Evolutionary conservation across 2,329 filamentous ascomycete genomes (phyloP).

Genomic region (Lecanicillium sp.): DNA sequence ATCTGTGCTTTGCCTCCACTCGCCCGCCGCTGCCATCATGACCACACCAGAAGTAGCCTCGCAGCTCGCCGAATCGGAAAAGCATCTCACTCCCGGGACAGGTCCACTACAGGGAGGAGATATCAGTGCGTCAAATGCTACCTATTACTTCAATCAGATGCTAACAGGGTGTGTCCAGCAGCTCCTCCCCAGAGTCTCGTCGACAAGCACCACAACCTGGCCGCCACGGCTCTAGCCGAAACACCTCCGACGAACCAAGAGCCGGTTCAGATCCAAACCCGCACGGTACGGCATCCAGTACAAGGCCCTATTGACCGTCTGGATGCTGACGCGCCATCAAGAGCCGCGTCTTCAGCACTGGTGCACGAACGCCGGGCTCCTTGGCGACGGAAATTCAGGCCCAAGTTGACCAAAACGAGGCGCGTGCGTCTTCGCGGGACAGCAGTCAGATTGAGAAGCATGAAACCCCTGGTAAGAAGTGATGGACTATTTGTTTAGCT

Average conservation of each 20-base stretch:
- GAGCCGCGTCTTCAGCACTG: conserved; percentile 17
- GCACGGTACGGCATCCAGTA: background rate
- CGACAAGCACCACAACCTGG: conserved; percentile 17
- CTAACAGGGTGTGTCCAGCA: too few relatives aligned
- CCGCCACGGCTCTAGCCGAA: conserved; percentile 9
- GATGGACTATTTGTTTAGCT: too few relatives aligned
- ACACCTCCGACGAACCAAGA: background rate
- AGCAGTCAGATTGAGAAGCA: background rate
- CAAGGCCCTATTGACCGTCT: background rate
- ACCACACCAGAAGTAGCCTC: background rate
- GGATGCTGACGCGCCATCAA: background rate
- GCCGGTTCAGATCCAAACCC: conserved; percentile 1
- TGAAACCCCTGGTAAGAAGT: background rate
- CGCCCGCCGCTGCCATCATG: background rate
- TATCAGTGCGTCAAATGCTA: background rate
- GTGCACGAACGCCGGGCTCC: conserved; percentile 17
- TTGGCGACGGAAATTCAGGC: conserved; percentile 17
- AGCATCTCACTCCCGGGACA: background rate
- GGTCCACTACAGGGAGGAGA: background rate
- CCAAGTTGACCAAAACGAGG: conserved; percentile 10
- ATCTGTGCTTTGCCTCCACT: too few relatives aligned
- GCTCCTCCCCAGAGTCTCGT: conserved; percentile 17
- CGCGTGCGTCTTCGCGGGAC: background rate
- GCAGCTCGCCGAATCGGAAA: background rate
- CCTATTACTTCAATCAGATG: background rate